These are phyloP conservation scores for Coemansia sp. DNA, from an alignment of 192 early-diverging fungal species.

Conservation along the genomic window DNA sequence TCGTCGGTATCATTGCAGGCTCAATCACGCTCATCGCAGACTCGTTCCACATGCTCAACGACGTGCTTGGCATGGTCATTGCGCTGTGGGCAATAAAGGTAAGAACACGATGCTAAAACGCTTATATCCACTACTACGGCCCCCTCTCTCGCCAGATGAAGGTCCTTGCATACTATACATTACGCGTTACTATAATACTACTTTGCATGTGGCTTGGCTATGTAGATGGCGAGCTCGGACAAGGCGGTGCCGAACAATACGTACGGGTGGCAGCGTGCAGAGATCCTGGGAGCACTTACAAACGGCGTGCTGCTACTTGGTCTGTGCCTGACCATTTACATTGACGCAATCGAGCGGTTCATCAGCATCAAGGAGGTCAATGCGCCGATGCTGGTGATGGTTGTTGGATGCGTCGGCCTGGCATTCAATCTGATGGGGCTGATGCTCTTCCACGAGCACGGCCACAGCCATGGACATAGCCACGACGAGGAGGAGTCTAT, in stretches of 20 bases:
- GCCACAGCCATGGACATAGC: conserved; percentile 61
- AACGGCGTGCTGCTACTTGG: conserved; percentile 90
- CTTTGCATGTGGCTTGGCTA: conserved; percentile 7
- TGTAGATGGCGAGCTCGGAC: conserved; percentile 61
- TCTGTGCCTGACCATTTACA: conserved; percentile 85
- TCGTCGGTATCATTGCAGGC: conserved; percentile 71
- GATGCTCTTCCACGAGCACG: conserved; percentile 76
- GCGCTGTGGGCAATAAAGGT: conserved; percentile 79
- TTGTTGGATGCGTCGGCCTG: conserved; percentile 78
- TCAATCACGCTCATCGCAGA: conserved; percentile 88
- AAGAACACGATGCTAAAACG: not conserved
- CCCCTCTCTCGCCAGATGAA: not conserved
- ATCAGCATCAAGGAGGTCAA: conserved; percentile 67
- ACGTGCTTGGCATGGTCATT: conserved; percentile 73
- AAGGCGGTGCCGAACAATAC: conserved; percentile 65
- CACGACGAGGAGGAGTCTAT: conserved; percentile 42
- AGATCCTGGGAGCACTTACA: conserved; percentile 88
- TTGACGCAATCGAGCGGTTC: conserved; percentile 85
- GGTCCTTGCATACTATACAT: not conserved
- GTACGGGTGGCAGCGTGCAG: conserved; percentile 90
- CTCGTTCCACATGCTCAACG: conserved; percentile 91
- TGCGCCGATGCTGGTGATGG: conserved; percentile 71
- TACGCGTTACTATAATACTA: conserved; percentile 12
- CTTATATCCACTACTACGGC: not conserved
- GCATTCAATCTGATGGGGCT: conserved; percentile 77